Evolutionary conservation across 108 stramenopile species (phyloP), one percentile per base, ranked within the genome.

Genomic region (Parietichytrium sp.): DNA sequence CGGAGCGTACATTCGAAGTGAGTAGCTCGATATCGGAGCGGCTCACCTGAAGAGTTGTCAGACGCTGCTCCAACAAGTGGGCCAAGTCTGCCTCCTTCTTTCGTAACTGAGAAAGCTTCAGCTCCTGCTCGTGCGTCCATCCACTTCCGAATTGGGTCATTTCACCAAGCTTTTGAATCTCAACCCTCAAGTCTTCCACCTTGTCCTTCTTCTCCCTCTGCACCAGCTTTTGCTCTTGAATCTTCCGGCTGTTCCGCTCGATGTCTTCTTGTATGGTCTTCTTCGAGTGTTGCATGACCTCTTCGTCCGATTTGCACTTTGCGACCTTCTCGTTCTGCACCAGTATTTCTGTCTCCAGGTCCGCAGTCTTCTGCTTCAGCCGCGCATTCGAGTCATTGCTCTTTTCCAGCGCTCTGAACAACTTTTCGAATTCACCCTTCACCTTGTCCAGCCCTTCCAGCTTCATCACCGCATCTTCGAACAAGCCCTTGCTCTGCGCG

Each of bases 191-290:
- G 16, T 82, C 82, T 3, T 81, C 79, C 26, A 90, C 87, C 61
- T 78, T 80, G 82, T 87, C 88, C 82, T 89, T 86, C 20, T 90
- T 80, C 38, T 51, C 42, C 88, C 88, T 85, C 88, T 45, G 61
- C 38, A 81, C 54, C 42, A 49, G 77, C 51, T 82, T 23, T 1
- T 25, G 27, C 49, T 25, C 53, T 16, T 86, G 61, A 0, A 18
- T 42, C 33, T 38, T 33, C 4, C 82, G 82, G 4, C 29, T 26
- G 31, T 53, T 25, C 55, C 26, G 18, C 4, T 82, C 82, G 10
- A 82, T 81, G 61, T 82, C 81, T 15, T 80, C 79, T 6, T 27
- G 49, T 7, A 80, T 23, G 15, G 50, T 29, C 13, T 84, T 81
- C 18, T 86, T 53, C 84, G 88, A 88, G 49, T 48, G 42, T 15